Evolutionary conservation across 2,329 filamentous ascomycete genomes (phyloP), one percentile per base, ranked within the genome.

Genomic region (Alternaria burnsii): DNA sequence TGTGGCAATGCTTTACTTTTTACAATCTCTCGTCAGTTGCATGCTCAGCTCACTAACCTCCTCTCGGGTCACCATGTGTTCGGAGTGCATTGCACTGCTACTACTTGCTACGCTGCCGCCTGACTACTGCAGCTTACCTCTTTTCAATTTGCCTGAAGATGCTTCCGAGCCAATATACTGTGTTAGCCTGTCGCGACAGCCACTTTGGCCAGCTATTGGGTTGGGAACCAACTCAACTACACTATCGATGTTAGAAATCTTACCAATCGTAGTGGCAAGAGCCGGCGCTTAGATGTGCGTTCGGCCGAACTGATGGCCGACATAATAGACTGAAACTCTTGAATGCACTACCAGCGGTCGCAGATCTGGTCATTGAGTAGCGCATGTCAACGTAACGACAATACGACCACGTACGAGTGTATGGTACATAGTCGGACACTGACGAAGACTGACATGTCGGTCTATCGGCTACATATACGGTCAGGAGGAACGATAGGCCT

Each of bases 311-410:
- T 53, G 54, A 50, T 41, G 24, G 36, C 32, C 36, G 20, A 34
- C 30, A 52, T 52, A 22, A 32, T 52, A 62, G 40, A 57, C 46
- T 63, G 52, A 69, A 63, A 70, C 68, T 32, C 36, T 36, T 32
- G 60, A 52, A 59, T 58, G 54, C 22, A 42, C 18, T 26, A 34
- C 40, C 38, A 48, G 60, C 46, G 64, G 64, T 53, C 40, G 57
- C 62, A 63, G 59, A 48, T 34, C 26, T 24, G 62, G 64, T 58
- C 44, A 50, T 60, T 54, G 53, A 18, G 18, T 28, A 52, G 34
- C 18, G 20, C 24, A 38, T 22, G 20, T 34, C 52, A 30, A 26
- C 16, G 32, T 10, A 40, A 36, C 28, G 20, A 26, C 46, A 40
- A 44, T 28, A 38, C 11, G 8, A n/a, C 48, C 32, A 28, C 38